A percentile compares a stretch with the other conserved stretches of the same genome.
phyloP scores from a whole-genome alignment of 2,329 filamentous ascomycete species.

The Hypomyces perniciosus region DNA sequence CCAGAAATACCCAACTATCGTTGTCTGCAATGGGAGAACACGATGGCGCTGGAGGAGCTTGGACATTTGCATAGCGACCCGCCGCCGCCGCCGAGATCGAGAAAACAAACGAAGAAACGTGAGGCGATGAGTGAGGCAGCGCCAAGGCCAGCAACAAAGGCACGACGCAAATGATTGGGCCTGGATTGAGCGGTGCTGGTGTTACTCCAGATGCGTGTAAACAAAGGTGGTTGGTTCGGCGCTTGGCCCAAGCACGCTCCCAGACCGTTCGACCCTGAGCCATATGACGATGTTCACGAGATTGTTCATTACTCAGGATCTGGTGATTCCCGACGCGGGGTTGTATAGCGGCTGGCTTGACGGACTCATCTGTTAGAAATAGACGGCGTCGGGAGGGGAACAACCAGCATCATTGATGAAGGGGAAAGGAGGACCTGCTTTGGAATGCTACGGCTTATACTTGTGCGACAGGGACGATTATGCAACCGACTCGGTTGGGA shows the following conservation, averaged over 20 bases:
- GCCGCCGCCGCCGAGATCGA: slow-evolving; percentile 44
- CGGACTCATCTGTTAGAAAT: slow-evolving; percentile 2
- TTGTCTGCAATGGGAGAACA: slow-evolving; percentile 51
- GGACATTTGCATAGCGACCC: slow-evolving; percentile 53
- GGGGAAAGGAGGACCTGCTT: background rate
- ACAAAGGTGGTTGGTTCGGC: background rate
- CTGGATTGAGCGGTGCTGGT: slow-evolving; percentile 1
- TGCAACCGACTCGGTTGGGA: background rate
- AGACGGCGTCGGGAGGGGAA: background rate
- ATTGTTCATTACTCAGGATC: background rate
- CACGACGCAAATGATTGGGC: slow-evolving; percentile 17
- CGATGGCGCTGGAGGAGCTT: slow-evolving; percentile 49
- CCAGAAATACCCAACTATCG: slow-evolving; percentile 42
- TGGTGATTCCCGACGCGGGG: background rate
- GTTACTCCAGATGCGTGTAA: background rate
- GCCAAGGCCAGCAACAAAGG: slow-evolving; percentile 25
- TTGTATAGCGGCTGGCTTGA: background rate
- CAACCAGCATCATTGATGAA: background rate
- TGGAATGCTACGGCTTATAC: background rate
- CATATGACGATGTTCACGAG: background rate
- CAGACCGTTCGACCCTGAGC: no score
- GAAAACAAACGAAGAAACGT: slow-evolving; percentile 48
- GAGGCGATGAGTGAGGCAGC: slow-evolving; percentile 33
- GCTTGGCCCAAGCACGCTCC: background rate
- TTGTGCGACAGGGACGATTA: background rate